A percentile compares a stretch with the other conserved stretches of the same genome.
These are phyloP conservation scores for Saccharomycopsis sp. DNA, from an alignment of 805 yeast genomes.

Conservation along the genomic window DNA sequence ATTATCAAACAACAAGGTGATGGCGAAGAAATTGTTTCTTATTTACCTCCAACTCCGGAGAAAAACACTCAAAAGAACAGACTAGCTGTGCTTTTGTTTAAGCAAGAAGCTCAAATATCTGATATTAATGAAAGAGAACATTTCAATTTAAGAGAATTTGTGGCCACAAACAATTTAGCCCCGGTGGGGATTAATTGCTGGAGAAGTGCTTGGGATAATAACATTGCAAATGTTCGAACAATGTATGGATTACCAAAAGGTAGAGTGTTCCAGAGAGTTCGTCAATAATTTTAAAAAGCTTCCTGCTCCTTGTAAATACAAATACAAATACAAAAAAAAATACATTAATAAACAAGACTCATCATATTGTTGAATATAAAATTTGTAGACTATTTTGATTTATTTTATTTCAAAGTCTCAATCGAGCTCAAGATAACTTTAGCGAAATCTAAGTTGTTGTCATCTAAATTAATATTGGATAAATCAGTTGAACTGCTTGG, in stretches of 20 bases:
- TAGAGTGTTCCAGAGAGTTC: conserved; percentile 62
- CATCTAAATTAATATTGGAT: conserved; percentile 65
- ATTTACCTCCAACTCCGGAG: conserved; percentile 82
- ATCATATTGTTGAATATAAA: too few relatives aligned
- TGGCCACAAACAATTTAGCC: conserved; percentile 43
- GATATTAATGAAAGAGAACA: conserved; percentile 33
- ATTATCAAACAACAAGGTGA: conserved; percentile 41
- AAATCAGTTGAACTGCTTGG: conserved; percentile 36
- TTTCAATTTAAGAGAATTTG: conserved; percentile 73
- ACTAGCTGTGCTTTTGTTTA: conserved; percentile 83
- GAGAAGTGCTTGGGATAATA: conserved; percentile 79
- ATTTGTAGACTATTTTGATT: too few relatives aligned
- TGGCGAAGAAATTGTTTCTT: conserved; percentile 38
- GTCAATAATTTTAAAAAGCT: conserved; percentile 25
- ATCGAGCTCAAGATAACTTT: conserved; percentile 59
- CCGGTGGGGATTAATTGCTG: conserved; percentile 90
- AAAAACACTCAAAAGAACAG: conserved; percentile 80
- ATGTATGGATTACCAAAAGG: conserved; percentile 71
- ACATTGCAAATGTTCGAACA: conserved; percentile 60
- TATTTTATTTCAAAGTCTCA: conserved; percentile 38
- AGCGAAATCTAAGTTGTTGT: conserved; percentile 84
- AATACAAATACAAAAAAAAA: not conserved
- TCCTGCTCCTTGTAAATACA: not conserved
- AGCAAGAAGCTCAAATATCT: conserved; percentile 42
- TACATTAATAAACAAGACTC: too few relatives aligned